Conservation (phyloP, 495 filamentous ascomycete species). For the Penicillium alfredii region DNA sequence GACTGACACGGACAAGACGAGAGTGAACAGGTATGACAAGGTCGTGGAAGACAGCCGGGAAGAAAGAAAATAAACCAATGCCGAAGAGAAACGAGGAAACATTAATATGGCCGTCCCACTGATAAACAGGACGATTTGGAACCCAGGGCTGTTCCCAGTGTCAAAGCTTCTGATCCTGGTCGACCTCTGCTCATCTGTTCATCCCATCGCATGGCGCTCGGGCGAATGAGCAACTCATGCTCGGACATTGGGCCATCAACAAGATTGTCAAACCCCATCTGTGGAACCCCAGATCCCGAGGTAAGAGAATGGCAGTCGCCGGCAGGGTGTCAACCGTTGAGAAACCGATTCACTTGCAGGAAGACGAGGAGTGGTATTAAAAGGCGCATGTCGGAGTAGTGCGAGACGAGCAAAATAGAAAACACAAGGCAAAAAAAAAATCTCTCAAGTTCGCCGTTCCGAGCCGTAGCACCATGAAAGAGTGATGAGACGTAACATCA, state of each 20-base stretch:
- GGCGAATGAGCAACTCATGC: too few species aligned
- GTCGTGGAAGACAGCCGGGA: constrained; percentile 4
- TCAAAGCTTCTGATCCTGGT: constrained; percentile 1
- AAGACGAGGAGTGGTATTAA: constrained; percentile 34
- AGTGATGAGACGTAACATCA: constrained; percentile 35
- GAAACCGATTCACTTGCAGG: constrained; percentile 1
- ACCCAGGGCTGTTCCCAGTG: too few species aligned
- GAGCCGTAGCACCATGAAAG: constrained; percentile 43
- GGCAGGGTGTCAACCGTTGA: neutral
- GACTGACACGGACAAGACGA: constrained; percentile 1
- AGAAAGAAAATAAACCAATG: constrained; percentile 5
- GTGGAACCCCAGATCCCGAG: too few species aligned
- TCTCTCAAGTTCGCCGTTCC: constrained; percentile 38
- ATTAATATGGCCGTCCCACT: constrained; percentile 8
- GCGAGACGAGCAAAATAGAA: constrained; percentile 22
- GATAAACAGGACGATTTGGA: constrained; percentile 5
- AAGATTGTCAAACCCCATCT: too few species aligned
- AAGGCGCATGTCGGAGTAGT: constrained; percentile 31
- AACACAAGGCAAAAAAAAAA: constrained; percentile 23
- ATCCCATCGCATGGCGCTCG: too few species aligned
- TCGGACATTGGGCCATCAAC: too few species aligned
- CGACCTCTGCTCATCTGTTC: too few species aligned
- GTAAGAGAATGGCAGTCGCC: neutral
- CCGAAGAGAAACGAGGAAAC: constrained; percentile 5
- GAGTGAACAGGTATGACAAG: constrained; percentile 5